Evolutionary conservation across 306 rosid species (phyloP).

Genomic region (Phaseolus lunatus): DNA sequence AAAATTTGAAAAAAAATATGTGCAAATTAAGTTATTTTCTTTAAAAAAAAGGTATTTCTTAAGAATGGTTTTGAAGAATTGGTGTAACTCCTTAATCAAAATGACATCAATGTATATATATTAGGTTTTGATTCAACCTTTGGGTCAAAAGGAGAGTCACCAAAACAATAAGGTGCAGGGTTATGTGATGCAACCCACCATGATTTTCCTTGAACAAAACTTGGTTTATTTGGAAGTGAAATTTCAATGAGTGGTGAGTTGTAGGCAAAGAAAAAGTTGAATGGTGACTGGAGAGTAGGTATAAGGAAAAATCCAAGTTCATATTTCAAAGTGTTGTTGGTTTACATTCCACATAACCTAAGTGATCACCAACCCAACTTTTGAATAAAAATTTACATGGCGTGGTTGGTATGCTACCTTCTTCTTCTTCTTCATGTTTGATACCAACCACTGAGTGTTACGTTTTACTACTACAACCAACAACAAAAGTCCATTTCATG

Average conservation of each 20-base stretch:
- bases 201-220: neutral
- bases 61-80: no score
- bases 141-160: conserved; percentile 39
- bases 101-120: neutral
- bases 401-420: conserved; percentile 33
- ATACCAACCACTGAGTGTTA: conserved; percentile 44
- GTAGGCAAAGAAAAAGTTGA: neutral
- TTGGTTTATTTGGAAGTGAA: conserved; percentile 5
- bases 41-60: no score
- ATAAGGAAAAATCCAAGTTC: neutral
- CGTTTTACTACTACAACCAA: conserved; percentile 47
- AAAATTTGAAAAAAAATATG: no score
- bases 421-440: neutral
- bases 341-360: neutral
- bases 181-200: conserved; percentile 17
- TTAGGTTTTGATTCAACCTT: neutral
- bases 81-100: no score
- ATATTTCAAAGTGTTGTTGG: conserved; percentile 39
- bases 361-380: conserved; percentile 41
- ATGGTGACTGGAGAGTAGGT: conserved; percentile 30
- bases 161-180: neutral
- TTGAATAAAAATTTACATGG: conserved; percentile 6
- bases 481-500: conserved; percentile 8
- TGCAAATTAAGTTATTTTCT: no score
- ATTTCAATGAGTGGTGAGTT: neutral